These are phyloP conservation scores for Penicillium riverlandense DNA, from an alignment of 495 filamentous ascomycete genomes.

Conservation along the genomic window DNA sequence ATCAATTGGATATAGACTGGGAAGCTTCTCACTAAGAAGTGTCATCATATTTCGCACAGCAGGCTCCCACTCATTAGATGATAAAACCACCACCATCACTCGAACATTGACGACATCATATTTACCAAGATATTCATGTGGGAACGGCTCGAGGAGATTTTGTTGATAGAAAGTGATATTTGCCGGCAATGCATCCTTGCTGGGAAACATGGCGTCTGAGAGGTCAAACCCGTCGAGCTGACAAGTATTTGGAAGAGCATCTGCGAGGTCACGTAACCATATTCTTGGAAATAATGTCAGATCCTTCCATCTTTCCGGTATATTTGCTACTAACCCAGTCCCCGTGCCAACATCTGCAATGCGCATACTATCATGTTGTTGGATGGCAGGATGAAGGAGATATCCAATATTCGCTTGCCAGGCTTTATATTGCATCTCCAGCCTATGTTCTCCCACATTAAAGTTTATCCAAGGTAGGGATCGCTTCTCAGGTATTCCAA, in stretches of 20 bases:
- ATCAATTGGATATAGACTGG: no score
- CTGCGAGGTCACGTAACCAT: conserved; percentile 1
- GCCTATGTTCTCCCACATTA: no score
- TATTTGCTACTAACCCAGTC: conserved; percentile 1
- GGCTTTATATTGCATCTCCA: no score
- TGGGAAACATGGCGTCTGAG: neutral
- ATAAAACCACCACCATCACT: conserved; percentile 1
- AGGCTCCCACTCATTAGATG: conserved; percentile 1
- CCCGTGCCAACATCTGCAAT: conserved; percentile 6
- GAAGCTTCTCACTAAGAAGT: neutral
- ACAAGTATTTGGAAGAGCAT: neutral
- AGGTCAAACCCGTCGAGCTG: conserved; percentile 2
- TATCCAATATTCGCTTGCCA: neutral
- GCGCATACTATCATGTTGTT: neutral
- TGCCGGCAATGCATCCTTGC: neutral
- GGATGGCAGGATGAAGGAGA: conserved; percentile 2
- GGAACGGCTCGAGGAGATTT: neutral
- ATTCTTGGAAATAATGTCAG: neutral
- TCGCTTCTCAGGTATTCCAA: no score
- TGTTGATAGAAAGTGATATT: conserved; percentile 2
- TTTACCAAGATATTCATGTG: neutral
- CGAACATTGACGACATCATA: conserved; percentile 4
- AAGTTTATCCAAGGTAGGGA: no score
- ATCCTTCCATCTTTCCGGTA: no score
- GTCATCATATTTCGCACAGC: conserved; percentile 2